phyloP scores from a whole-genome alignment of 768 basidiomycete genomes.

The Trametes sanguinea region DNA sequence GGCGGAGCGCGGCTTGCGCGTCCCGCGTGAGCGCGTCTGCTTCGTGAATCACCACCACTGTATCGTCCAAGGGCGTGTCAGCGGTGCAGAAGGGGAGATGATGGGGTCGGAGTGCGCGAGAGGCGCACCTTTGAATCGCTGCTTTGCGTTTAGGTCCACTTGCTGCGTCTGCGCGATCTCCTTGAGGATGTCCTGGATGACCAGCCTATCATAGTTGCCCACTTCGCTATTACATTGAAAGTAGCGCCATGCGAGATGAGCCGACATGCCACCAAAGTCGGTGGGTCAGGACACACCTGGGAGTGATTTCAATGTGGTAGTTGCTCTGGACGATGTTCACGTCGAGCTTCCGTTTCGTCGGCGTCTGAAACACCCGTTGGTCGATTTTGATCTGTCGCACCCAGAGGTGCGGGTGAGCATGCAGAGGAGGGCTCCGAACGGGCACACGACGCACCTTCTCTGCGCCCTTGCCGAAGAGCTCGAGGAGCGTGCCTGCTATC shows the following conservation, averaged over 20 bases:
- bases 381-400: slow-evolving; percentile 86
- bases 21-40: slow-evolving; percentile 94
- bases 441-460: slow-evolving; percentile 68
- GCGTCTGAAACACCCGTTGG: slow-evolving; percentile 93
- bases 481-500: slow-evolving; percentile 83
- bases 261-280: no score
- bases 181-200: slow-evolving; percentile 96
- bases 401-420: not conserved
- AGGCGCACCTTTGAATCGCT: slow-evolving; percentile 88
- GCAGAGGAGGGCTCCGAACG: not conserved
- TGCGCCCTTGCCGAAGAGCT: slow-evolving; percentile 88
- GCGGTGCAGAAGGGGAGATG: slow-evolving; percentile 4
- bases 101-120: not conserved
- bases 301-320: slow-evolving; percentile 96
- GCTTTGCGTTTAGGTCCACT: slow-evolving; percentile 92
- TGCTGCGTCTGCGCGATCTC: slow-evolving; percentile 99
- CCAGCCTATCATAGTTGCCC: slow-evolving; percentile 90
- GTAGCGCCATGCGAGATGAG: no score
- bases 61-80: not conserved
- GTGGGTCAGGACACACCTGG: slow-evolving; percentile 62
- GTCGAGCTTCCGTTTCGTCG: slow-evolving; percentile 91
- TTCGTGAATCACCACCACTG: slow-evolving; percentile 98
- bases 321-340: slow-evolving; percentile 98
- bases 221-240: slow-evolving; percentile 67
- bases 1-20: slow-evolving; percentile 93